A percentile compares a stretch with the other conserved stretches of the same genome.
Evolutionary conservation across 2,329 filamentous ascomycete species (phyloP).

Genomic region (Pseudohalonectria lignicola): DNA sequence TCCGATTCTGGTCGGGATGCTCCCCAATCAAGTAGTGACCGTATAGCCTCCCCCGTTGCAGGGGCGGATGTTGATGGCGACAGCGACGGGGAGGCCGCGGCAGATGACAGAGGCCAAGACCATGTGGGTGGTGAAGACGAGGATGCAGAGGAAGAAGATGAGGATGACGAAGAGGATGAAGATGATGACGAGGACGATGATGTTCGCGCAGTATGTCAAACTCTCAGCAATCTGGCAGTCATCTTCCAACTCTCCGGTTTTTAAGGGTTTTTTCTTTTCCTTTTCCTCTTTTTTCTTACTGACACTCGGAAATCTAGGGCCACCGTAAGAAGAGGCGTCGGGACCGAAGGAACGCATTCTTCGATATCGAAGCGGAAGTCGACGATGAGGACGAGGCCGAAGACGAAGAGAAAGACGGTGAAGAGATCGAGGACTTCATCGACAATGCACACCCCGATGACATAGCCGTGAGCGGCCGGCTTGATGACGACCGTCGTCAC

Average conservation of each 20-base stretch:
- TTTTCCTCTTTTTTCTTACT: not conserved
- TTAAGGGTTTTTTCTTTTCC: not conserved
- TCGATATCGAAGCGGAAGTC: conserved; percentile 97
- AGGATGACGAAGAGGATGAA: conserved; percentile 32
- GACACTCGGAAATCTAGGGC: conserved; percentile 34
- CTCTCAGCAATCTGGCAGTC: no score
- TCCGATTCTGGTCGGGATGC: conserved; percentile 8
- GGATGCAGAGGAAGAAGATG: conserved; percentile 37
- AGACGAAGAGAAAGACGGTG: conserved; percentile 81
- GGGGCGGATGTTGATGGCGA: conserved; percentile 12
- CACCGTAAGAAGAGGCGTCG: conserved; percentile 70
- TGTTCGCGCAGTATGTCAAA: conserved; percentile 2
- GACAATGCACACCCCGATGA: conserved; percentile 89
- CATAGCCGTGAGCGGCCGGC: conserved; percentile 64
- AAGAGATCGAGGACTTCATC: conserved; percentile 74
- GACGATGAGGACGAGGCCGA: conserved; percentile 86
- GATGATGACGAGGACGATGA: conserved; percentile 24
- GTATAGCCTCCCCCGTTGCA: not conserved
- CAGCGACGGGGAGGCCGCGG: conserved; percentile 15
- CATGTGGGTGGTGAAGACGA: conserved; percentile 27
- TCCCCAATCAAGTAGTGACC: conserved; percentile 4
- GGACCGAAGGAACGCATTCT: conserved; percentile 70
- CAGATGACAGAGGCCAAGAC: no score
- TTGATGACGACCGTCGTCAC: conserved; percentile 85
- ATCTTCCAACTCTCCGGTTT: no score